Percentiles rank a stretch among this genome's conserved stretches.
These are phyloP conservation scores for Pyrus bretschneideri DNA, from an alignment of 306 rosid genomes.

Conservation along the genomic window DNA sequence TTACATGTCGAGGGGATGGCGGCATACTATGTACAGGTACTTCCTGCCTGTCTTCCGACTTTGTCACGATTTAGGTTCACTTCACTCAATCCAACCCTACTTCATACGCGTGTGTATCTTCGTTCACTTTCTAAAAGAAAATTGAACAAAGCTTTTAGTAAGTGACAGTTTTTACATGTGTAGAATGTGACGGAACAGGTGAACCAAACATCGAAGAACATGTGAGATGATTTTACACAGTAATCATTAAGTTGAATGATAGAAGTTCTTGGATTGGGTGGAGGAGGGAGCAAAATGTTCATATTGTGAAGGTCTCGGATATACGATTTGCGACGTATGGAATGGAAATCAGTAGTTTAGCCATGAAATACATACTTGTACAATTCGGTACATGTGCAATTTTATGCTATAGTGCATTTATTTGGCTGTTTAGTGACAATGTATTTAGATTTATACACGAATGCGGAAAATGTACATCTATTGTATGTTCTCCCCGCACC, in stretches of 20 bases:
- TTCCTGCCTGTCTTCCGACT: neutral
- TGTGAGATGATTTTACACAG: slow-evolving; percentile 35
- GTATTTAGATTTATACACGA: neutral
- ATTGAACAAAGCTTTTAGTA: neutral
- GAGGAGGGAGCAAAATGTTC: slow-evolving; percentile 69
- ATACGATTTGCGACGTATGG: slow-evolving; percentile 56
- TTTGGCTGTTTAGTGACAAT: too few relatives aligned
- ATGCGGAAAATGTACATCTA: too few relatives aligned
- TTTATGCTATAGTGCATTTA: slow-evolving; percentile 4
- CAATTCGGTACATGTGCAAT: neutral
- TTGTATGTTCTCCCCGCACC: too few relatives aligned
- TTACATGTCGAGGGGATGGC: slow-evolving; percentile 82
- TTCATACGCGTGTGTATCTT: neutral
- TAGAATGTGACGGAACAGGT: slow-evolving; percentile 92
- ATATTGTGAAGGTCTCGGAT: slow-evolving; percentile 82
- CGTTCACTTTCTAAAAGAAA: neutral
- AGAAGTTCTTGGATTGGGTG: slow-evolving; percentile 94
- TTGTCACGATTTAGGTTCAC: neutral
- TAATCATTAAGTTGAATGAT: slow-evolving; percentile 4
- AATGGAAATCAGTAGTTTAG: slow-evolving; percentile 42
- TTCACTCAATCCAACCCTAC: neutral
- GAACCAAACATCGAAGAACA: slow-evolving; percentile 89
- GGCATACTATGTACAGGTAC: slow-evolving; percentile 79
- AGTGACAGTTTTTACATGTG: slow-evolving; percentile 11
- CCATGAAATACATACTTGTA: neutral